Base-by-base conservation (phyloP, 306 rosid genomes). In the Rosa chinensis region DNA sequence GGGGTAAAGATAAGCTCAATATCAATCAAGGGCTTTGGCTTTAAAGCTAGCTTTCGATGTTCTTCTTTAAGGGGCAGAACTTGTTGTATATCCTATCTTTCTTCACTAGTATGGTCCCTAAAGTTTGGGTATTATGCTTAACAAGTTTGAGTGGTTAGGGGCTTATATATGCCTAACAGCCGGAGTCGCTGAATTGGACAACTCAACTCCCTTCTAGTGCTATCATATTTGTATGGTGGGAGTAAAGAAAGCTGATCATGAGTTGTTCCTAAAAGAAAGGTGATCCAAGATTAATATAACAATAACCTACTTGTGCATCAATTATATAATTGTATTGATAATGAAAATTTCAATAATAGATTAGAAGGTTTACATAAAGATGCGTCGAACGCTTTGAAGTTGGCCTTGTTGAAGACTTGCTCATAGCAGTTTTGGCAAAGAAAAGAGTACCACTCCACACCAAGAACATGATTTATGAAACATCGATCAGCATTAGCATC, bases 1-100 rank as follows among this genome's bases (percentile, higher is more conserved):
- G 40, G 28, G 68, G 61, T 52, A 55, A 56, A 53, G 63, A 56
- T 58, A 69, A 70, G 67, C 67, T 59, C 42, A 39, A 53, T 40
- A 63, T 66, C 42, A 66, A 35, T 39, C 17, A 63, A 72, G 77
- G 78, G 74, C 67, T 66, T 80, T 32, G 59, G 73, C 23, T 12
- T 49, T 25, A 73, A 77, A 74, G 71, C 82, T 55, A 74, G 71
- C 82, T 55, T 47, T 23, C 23, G 20, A 45, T 82, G 82, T 79
- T 74, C 67, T 77, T 83, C 82, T 76, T 86, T 86, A 66, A 25
- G 86, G 73, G 76, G 80, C 78, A 69, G 77, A 61, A 55, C 55
- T 73, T 75, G 39, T 39, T 16, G 73, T 21, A 18, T 69, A 66
- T 71, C 73, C 42, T 28, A 70, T 48, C 23, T 72, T 63, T 76